These are phyloP conservation scores for Monilinia fructicola DNA, from an alignment of 2,329 filamentous ascomycete species.

Conservation along the genomic window DNA sequence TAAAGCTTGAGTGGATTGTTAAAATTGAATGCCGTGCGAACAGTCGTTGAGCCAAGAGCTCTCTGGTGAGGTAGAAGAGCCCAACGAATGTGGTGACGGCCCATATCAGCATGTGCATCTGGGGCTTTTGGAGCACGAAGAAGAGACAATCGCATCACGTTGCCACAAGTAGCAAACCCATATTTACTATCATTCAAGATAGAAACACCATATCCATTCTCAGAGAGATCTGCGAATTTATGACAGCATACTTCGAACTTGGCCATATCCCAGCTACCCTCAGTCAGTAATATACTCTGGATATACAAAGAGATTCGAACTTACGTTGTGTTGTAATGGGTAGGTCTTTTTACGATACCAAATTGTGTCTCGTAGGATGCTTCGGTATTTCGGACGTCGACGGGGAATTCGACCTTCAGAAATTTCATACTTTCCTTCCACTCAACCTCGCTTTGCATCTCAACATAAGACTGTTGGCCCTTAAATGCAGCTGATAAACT, in stretches of 20 bases:
- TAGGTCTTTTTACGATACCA: slow-evolving; percentile 82
- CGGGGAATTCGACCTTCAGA: slow-evolving; percentile 97
- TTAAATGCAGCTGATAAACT: slow-evolving; percentile 69
- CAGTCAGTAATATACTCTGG: slow-evolving; percentile 33
- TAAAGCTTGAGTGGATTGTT: slow-evolving; percentile 72
- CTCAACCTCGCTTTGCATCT: slow-evolving; percentile 83
- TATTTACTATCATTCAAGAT: slow-evolving; percentile 96
- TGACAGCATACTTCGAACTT: slow-evolving; percentile 97
- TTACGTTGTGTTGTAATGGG: slow-evolving; percentile 92
- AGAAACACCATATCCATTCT: slow-evolving; percentile 84
- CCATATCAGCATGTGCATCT: slow-evolving; percentile 93
- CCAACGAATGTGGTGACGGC: slow-evolving; percentile 81
- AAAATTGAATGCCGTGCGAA: slow-evolving; percentile 85
- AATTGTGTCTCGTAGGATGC: slow-evolving; percentile 95
- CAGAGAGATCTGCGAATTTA: slow-evolving; percentile 88
- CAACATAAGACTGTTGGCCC: slow-evolving; percentile 67
- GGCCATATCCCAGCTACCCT: slow-evolving; percentile 81
- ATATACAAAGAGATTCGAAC: slow-evolving; percentile 27
- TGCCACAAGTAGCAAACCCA: slow-evolving; percentile 87
- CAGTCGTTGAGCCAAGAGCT: slow-evolving; percentile 66
- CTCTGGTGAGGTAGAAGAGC: slow-evolving; percentile 85
- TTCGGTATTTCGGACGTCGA: slow-evolving; percentile 85
- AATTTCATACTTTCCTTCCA: slow-evolving; percentile 98
- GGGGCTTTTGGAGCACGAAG: slow-evolving; percentile 88
- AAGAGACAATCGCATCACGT: slow-evolving; percentile 83